Evolutionary conservation across 2,329 filamentous ascomycete species (phyloP).

Genomic region (Calonectria pseudoturangicola): DNA sequence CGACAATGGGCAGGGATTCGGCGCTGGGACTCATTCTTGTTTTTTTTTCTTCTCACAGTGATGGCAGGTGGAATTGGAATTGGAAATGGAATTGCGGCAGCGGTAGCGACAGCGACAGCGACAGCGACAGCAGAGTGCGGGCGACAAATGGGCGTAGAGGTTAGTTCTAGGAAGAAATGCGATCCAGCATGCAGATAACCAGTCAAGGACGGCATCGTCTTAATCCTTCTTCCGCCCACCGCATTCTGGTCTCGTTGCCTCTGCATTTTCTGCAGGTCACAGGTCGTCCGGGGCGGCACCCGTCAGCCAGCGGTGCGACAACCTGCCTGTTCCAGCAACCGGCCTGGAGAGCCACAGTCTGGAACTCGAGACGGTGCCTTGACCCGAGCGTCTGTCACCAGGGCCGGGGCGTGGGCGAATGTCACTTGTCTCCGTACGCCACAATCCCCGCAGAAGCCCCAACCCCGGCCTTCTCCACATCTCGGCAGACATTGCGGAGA

Average conservation of each 20-base stretch:
- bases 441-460: constrained; percentile 34
- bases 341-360: constrained; percentile 10
- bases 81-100: not conserved
- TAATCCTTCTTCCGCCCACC: constrained; percentile 29
- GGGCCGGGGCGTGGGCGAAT: constrained; percentile 26
- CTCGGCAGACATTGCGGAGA: constrained; percentile 17
- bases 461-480: constrained; percentile 7
- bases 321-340: constrained; percentile 40
- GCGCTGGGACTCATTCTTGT: constrained; percentile 46
- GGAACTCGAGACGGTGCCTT: not conserved
- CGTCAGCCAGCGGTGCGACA: constrained; percentile 38
- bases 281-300: constrained; percentile 19
- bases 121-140: not conserved
- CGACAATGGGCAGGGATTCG: constrained; percentile 43
- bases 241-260: constrained; percentile 28
- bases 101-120: not conserved
- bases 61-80: too few relatives aligned
- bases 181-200: constrained; percentile 18
- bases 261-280: constrained; percentile 44
- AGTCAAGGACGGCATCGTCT: constrained; percentile 15
- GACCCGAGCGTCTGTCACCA: constrained; percentile 37
- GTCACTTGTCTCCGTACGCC: constrained; percentile 27
- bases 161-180: not conserved
- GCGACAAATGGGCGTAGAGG: constrained; percentile 17
- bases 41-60: not conserved